Base-by-base conservation (phyloP, 2,329 filamentous ascomycete species). In the Cladosporium austrohemisphaericum region DNA sequence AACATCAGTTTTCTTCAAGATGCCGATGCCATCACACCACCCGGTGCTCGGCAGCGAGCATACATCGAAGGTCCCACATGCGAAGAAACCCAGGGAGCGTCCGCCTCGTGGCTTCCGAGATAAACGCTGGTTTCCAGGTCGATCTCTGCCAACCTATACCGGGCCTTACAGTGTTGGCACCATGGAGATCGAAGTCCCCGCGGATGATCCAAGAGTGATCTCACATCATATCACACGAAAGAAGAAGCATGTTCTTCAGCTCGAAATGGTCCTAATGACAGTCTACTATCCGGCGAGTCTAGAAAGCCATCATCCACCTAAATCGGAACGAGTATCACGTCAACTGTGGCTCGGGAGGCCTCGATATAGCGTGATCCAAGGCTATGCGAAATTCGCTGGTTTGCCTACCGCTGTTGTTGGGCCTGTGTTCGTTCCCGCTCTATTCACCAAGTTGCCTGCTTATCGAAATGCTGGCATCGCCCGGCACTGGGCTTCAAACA, bases 371-470 rank as follows among this genome's bases (percentile, higher is more conserved):
- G 77, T 79, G 3, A 78, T 78, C 14, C 75, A 76, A 55, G 82
- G 80, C 1, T 85, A 84, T 61, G 79, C 76, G n/a, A 76, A 76
- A 49, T 85, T 84, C 59, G 72, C 80, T 31, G 75, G 74, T 20
- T 57, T 83, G 2, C 40, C 48, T 10, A 69, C 75, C 7, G 59
- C 70, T 35, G 65, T 76, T 1, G 72, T 76, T 7, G 71, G 80
- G 9, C 72, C 72, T 0, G 75, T 78, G 48, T 78, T 84, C 58
- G 73, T 76, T 2, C 68, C 71, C 10, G 81, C 81, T 0, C 79
- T 82, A 69, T 81, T 81, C 53, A 86, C 81, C 20, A 85, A 84
- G 60, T 60, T 86, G 11, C 81, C 81, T 1, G 82, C 80, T 1
- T 81, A 77, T 55, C 72, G 81, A 31, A 86, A 86, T 60, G 75